phyloP scores from a whole-genome alignment of 148 eudicot genomes.

The Persicaria tinctoria region DNA sequence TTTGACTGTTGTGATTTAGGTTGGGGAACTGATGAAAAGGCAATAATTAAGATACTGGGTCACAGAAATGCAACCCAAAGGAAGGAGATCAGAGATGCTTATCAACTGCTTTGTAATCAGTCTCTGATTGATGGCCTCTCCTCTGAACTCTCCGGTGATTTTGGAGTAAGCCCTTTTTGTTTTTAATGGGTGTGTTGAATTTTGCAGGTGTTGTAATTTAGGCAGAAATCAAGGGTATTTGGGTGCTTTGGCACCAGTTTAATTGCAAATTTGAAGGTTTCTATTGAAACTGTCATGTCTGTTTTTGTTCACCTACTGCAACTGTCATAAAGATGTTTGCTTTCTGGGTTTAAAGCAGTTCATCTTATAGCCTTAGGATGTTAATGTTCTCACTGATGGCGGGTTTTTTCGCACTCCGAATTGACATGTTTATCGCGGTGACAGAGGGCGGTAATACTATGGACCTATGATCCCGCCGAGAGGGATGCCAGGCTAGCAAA shows the following conservation, averaged over 20 bases:
- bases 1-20: conserved; percentile 25
- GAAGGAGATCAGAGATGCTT: conserved; percentile 53
- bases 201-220: not conserved
- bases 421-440: not conserved
- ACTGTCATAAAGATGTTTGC: not conserved
- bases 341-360: not conserved
- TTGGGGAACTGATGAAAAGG: conserved; percentile 59
- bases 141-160: conserved; percentile 73
- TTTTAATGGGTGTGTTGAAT: not conserved
- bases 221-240: not conserved
- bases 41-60: conserved; percentile 48
- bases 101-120: conserved; percentile 43
- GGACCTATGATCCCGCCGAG: conserved; percentile 83
- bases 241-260: not conserved
- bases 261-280: not conserved
- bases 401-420: not conserved
- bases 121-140: conserved; percentile 44
- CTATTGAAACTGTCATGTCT: not conserved
- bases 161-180: conserved; percentile 29
- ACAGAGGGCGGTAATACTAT: conserved; percentile 60
- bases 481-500: conserved; percentile 71
- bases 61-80: conserved; percentile 64
- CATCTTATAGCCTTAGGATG: too few species aligned
- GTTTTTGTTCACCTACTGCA: not conserved
- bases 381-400: not conserved